Conservation (phyloP, 768 basidiomycete genomes). For the Boletus subparvulus region DNA sequence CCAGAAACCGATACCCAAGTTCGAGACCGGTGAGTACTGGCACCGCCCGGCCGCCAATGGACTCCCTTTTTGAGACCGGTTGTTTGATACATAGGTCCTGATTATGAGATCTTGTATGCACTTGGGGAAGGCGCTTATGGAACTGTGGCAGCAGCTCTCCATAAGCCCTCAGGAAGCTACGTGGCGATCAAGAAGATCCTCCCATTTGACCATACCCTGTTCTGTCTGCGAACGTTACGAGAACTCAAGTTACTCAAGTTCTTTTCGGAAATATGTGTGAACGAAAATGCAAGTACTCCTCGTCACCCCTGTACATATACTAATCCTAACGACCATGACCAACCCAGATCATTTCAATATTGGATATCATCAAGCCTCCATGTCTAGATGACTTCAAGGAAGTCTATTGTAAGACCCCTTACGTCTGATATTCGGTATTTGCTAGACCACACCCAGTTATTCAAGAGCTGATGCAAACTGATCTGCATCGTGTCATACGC, state of each 20-base stretch:
- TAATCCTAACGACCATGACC: slow-evolving; percentile 2
- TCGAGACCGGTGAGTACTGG: slow-evolving; percentile 56
- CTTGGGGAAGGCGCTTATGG: slow-evolving; percentile 90
- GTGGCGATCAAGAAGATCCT: slow-evolving; percentile 96
- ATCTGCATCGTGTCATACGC: slow-evolving; percentile 87
- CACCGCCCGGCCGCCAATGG: neutral
- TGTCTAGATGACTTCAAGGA: slow-evolving; percentile 78
- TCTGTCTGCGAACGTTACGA: slow-evolving; percentile 84
- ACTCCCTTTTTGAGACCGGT: neutral
- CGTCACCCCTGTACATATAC: neutral
- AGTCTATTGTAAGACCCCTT: slow-evolving; percentile 64
- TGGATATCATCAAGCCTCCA: slow-evolving; percentile 85
- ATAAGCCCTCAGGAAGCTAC: slow-evolving; percentile 75
- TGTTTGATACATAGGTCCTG: slow-evolving; percentile 47
- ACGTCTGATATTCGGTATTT: neutral
- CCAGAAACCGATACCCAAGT: slow-evolving; percentile 68
- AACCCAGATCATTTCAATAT: slow-evolving; percentile 81
- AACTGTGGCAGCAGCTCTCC: slow-evolving; percentile 84
- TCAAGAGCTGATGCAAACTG: slow-evolving; percentile 89
- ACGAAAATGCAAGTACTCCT: slow-evolving; percentile 63
- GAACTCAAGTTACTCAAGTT: slow-evolving; percentile 90
- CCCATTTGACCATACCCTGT: slow-evolving; percentile 92
- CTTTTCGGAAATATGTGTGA: slow-evolving; percentile 76
- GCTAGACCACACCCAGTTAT: slow-evolving; percentile 42
- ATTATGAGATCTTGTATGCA: slow-evolving; percentile 70